Conservation (phyloP, 352 stramenopile genomes). For the Pythium guiyangense region DNA sequence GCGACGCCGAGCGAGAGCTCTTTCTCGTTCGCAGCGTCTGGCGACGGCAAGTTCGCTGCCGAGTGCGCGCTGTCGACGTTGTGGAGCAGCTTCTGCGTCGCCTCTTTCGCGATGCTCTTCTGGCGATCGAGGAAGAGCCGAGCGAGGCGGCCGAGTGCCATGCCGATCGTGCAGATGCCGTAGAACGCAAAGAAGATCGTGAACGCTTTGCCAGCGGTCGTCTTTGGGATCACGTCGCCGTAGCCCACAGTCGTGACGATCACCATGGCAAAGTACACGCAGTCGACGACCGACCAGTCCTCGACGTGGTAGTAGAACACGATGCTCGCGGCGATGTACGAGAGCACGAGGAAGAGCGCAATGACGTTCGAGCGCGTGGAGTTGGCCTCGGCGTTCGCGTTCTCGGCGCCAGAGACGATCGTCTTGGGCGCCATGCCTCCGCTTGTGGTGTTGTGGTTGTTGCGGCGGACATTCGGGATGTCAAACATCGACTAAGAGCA, state of each 20-base stretch:
- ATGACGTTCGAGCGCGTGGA: conserved; percentile 24
- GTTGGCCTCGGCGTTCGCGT: conserved; percentile 7
- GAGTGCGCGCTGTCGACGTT: conserved; percentile 42
- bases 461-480: conserved; percentile 16
- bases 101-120: conserved; percentile 50
- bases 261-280: conserved; percentile 90
- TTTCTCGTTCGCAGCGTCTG: conserved; percentile 11
- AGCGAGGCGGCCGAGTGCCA: conserved; percentile 53
- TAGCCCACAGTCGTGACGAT: conserved; percentile 92
- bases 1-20: conserved; percentile 17
- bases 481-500: conserved; percentile 26
- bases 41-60: conserved; percentile 3
- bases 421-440: conserved; percentile 23
- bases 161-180: conserved; percentile 61
- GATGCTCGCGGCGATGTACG: conserved; percentile 50
- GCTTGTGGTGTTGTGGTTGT: conserved; percentile 10
- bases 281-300: conserved; percentile 66
- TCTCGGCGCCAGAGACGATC: conserved; percentile 23
- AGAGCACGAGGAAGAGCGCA: conserved; percentile 45
- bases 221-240: conserved; percentile 67
- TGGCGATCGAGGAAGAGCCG: conserved; percentile 50
- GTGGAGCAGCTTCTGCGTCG: conserved; percentile 39
- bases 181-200: conserved; percentile 86
- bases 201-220: conserved; percentile 60
- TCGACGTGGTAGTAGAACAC: conserved; percentile 58